A percentile compares a stretch with the other conserved stretches of the same genome.
Conservation (phyloP, 345 rosid genomes). For the Cardamine occulta region DNA sequence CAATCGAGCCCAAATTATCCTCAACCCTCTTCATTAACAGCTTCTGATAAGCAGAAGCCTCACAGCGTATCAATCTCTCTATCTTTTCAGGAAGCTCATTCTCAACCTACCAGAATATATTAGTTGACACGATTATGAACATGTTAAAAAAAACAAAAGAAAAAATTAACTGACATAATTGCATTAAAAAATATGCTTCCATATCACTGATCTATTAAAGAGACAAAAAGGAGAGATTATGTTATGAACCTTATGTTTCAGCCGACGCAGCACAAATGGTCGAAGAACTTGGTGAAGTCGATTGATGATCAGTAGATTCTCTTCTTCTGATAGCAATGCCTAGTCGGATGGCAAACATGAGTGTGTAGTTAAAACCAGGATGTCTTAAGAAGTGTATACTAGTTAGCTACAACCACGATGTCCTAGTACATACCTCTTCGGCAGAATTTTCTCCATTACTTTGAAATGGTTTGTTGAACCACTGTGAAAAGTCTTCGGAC, state of each 20-base stretch:
- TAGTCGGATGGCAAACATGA: constrained; percentile 39
- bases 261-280: constrained; percentile 90
- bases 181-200: not conserved
- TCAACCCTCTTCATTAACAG: constrained; percentile 94
- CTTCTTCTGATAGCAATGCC: constrained; percentile 96
- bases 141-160: not conserved
- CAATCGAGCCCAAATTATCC: constrained; percentile 88
- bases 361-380: not conserved
- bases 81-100: constrained; percentile 89
- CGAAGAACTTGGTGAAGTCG: constrained; percentile 98
- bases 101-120: constrained; percentile 65
- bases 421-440: constrained; percentile 62
- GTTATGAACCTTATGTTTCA: constrained; percentile 80
- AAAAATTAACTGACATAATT: constrained; percentile 1
- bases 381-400: constrained; percentile 21
- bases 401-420: constrained; percentile 15
- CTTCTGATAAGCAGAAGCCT: constrained; percentile 95
- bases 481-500: constrained; percentile 94
- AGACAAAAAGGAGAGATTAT: constrained; percentile 43
- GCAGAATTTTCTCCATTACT: constrained; percentile 85
- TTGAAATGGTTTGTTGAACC: constrained; percentile 97
- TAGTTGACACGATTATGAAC: constrained; percentile 55
- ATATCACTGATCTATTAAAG: not conserved
- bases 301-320: constrained; percentile 85
- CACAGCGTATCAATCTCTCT: constrained; percentile 86